A percentile compares a stretch with the other conserved stretches of the same genome.
Conservation (phyloP, 163 green algal species). For the Scenedesmus sp. region DNA sequence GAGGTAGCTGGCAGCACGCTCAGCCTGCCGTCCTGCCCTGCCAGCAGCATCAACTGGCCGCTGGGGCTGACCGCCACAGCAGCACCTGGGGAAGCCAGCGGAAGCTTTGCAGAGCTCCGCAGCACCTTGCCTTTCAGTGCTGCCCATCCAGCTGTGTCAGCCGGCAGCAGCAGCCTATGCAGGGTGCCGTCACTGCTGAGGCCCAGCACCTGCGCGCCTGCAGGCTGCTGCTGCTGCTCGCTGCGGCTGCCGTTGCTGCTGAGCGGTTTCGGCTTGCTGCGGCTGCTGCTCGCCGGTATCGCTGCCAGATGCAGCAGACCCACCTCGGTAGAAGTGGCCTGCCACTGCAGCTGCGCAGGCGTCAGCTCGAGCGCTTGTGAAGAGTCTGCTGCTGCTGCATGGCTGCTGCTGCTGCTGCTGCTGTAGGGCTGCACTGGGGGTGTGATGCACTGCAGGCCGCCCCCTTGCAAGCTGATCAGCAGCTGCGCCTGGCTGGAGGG, state of each 20-base stretch:
- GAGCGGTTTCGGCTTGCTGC: neutral
- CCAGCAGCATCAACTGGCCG: neutral
- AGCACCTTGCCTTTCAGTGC: neutral
- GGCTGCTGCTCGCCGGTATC: neutral
- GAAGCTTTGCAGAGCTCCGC: neutral
- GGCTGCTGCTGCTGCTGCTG: conserved; percentile 12
- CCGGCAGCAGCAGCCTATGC: conserved; percentile 42
- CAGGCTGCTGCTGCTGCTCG: neutral
- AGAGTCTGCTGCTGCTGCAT: neutral
- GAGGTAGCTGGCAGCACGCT: neutral
- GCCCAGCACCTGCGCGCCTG: conserved; percentile 2
- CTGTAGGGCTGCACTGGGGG: neutral
- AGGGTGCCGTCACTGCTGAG: conserved; percentile 14
- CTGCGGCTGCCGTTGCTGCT: conserved; percentile 6
- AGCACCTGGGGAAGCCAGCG: neutral
- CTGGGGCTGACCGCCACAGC: conserved; percentile 29
- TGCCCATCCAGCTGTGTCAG: conserved; percentile 19
- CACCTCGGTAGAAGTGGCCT: neutral
- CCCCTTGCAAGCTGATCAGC: conserved; percentile 8
- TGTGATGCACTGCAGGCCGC: conserved; percentile 7
- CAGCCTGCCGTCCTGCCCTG: conserved; percentile 19
- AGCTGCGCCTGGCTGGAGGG: conserved; percentile 9
- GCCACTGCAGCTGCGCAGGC: neutral
- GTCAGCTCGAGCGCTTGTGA: neutral
- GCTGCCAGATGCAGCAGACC: conserved; percentile 25